Percentiles rank a stretch among this genome's conserved stretches.
phyloP scores from a whole-genome alignment of 176 grass and related monocot species.

The Juncus effusus region DNA sequence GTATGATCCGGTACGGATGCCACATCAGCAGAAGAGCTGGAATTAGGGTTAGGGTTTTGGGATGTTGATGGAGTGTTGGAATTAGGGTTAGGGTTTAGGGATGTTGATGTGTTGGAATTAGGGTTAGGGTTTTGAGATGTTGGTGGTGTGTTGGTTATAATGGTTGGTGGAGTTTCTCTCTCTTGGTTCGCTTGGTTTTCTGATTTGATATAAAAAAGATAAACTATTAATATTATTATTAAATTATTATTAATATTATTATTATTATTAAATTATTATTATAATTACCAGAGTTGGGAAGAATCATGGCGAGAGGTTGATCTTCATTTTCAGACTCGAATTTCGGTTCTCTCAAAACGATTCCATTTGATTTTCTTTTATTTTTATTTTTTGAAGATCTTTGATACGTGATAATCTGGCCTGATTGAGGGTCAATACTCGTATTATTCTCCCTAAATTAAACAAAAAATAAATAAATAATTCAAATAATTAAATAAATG shows the following conservation, averaged over 20 bases:
- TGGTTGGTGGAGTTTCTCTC: not conserved
- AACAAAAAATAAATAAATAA: constrained; percentile 9
- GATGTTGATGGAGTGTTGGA: constrained; percentile 2
- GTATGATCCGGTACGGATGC: constrained; percentile 19
- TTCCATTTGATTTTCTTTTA: constrained; percentile 14
- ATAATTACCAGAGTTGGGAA: constrained; percentile 5
- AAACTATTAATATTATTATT: no score
- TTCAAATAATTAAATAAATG: constrained; percentile 6
- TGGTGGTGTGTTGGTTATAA: not conserved
- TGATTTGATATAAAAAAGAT: no score
- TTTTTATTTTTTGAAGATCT: not conserved
- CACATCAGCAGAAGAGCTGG: not conserved
- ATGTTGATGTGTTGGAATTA: not conserved
- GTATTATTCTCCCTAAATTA: constrained; percentile 11
- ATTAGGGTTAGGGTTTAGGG: not conserved
- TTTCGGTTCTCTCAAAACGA: constrained; percentile 49
- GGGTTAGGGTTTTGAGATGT: constrained; percentile 10
- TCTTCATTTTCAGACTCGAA: constrained; percentile 25
- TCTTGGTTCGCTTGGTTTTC: constrained; percentile 8
- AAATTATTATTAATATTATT: no score
- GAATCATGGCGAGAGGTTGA: constrained; percentile 28
- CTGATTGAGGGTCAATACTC: constrained; percentile 7
- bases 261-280: not conserved
- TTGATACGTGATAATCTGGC: not conserved
- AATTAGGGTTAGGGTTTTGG: not conserved